Evolutionary conservation across 1,284 basidiomycete genomes (phyloP), one percentile per base, ranked within the genome.

Genomic region (Irpex lacteus): DNA sequence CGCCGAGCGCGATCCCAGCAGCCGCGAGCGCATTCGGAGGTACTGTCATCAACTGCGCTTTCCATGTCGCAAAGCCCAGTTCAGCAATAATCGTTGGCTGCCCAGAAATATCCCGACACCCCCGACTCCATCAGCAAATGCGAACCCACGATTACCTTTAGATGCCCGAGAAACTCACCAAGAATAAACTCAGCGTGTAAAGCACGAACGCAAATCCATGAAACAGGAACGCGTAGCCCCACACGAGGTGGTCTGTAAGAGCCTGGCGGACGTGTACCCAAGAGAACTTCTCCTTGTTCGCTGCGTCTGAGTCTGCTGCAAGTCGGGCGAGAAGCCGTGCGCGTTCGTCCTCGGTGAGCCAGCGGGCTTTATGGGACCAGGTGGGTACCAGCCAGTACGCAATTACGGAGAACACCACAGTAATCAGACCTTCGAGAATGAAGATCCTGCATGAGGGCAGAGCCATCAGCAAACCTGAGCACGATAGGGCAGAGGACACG

Each of bases 141-240:
- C 38, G 2, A 21, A n/a, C 47, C 59, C 9, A 19, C 9, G 2
- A 26, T 6, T 4, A 13, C n/a, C n/a, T 32, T 21, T 19, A 54
- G 5, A 21, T 21, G 6, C 6, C 32, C 19, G 11, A 18, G 19
- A 5, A 18, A 11, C 54, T 49, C 38, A 67, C 66, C 59, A 67
- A 21, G 62, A 67, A 67, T 2, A 67, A 59, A 6, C 60, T 61
- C 34, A 68, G 49, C 0, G 66, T 84, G 68, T 85, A 86, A 13
- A 83, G 68, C 9, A 81, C 82, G 68, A 86, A 86, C 0, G 87
- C 83, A 68, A 84, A 87, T 1, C 85, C 86, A 67, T 90, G 87
- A 74, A 90, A 89, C 4, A 89, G 75, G 36, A 89, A 70, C 0
- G 85, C 84, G 72, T 90, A 90, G n/a, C 76, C 83, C 82, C 87